These are phyloP conservation scores for Lathyrus sativus DNA, from an alignment of 306 rosid species.

Conservation along the genomic window DNA sequence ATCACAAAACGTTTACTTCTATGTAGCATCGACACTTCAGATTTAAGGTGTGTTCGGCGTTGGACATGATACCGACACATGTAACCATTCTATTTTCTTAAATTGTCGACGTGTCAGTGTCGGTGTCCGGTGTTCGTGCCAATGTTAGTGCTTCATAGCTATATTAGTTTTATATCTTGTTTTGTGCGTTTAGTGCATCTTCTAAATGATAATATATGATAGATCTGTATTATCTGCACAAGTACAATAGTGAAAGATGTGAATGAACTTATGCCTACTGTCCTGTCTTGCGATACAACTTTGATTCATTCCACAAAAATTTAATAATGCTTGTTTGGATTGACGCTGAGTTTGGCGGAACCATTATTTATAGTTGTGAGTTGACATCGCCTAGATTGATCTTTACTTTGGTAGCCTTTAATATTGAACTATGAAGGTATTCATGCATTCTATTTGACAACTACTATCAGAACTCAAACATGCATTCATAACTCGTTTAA, in stretches of 20 bases:
- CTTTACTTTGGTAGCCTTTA: slow-evolving; percentile 1
- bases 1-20: background rate
- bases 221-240: background rate
- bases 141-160: too few relatives aligned
- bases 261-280: slow-evolving; percentile 10
- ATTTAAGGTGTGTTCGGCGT: too few relatives aligned
- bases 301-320: background rate
- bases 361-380: too few relatives aligned
- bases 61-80: too few relatives aligned
- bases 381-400: slow-evolving; percentile 6
- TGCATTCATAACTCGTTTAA: background rate
- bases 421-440: slow-evolving; percentile 8
- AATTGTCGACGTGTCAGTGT: too few relatives aligned
- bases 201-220: slow-evolving; percentile 20
- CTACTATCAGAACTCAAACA: slow-evolving; percentile 11
- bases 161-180: background rate
- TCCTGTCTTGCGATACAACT: background rate
- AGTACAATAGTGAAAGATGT: background rate
- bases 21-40: too few relatives aligned
- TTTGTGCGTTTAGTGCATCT: background rate
- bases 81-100: too few relatives aligned
- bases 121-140: too few relatives aligned
- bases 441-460: slow-evolving; percentile 10
- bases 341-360: too few relatives aligned
- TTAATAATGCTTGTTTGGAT: too few relatives aligned